These are phyloP conservation scores for Coemansia sp. DNA, from an alignment of 192 early-diverging fungal species.

Conservation along the genomic window DNA sequence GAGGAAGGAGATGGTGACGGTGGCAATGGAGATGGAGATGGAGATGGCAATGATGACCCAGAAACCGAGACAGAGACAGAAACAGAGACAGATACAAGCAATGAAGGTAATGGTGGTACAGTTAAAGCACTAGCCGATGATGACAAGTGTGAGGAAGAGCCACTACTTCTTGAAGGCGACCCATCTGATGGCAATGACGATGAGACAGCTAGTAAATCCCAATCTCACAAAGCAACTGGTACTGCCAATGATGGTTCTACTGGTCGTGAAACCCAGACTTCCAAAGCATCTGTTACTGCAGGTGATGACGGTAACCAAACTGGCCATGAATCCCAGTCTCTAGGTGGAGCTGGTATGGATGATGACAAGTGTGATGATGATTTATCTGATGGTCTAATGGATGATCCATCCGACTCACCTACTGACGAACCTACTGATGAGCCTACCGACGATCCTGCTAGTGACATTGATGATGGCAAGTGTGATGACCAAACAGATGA, in stretches of 20 bases:
- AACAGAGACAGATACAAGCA: no score
- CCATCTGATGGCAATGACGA: neutral
- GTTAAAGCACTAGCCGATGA: neutral
- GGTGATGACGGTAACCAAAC: no score
- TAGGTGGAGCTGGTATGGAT: no score
- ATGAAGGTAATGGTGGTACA: neutral
- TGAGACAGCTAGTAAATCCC: neutral
- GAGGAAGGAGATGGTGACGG: no score
- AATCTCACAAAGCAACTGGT: neutral
- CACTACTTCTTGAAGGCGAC: neutral
- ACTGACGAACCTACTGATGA: neutral
- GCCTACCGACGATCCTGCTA: neutral
- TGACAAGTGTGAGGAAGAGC: constrained; percentile 12
- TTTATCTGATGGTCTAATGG: no score
- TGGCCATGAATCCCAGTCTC: no score
- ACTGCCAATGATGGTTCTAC: neutral
- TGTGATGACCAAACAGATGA: neutral
- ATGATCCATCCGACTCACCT: neutral
- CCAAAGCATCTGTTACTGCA: neutral
- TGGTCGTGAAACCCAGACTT: neutral
- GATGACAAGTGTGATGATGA: no score
- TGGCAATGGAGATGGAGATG: no score
- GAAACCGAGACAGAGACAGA: no score
- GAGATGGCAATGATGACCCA: neutral
- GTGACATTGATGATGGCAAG: neutral